phyloP scores from a whole-genome alignment of 2,329 filamentous ascomycete species.

The Chrysoporthe cubensis region DNA sequence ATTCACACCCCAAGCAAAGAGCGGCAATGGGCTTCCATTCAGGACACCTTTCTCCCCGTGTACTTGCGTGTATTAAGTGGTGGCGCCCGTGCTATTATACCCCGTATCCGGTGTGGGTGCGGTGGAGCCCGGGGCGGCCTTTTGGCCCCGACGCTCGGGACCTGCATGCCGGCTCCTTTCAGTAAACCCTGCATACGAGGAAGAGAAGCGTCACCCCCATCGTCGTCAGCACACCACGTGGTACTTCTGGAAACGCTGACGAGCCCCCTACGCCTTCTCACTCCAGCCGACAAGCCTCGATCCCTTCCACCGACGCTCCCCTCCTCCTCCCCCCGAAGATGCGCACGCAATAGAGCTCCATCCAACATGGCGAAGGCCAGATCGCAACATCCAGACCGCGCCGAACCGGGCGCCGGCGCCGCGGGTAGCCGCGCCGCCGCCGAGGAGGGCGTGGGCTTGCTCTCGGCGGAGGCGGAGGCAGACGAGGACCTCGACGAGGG shows the following conservation, averaged over 20 bases:
- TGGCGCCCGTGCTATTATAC: constrained; percentile 2
- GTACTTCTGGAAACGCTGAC: constrained; percentile 10
- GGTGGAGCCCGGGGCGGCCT: constrained; percentile 9
- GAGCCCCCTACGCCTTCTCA: not conserved
- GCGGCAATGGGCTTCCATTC: constrained; percentile 16
- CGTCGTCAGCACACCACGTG: constrained; percentile 6
- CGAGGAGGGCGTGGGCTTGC: constrained; percentile 34
- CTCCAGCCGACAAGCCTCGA: not conserved
- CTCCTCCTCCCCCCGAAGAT: constrained; percentile 31
- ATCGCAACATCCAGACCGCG: constrained; percentile 31
- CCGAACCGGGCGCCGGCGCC: constrained; percentile 16
- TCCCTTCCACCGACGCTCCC: not conserved
- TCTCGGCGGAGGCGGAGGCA: constrained; percentile 31
- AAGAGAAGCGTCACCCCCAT: not conserved
- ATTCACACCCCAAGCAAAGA: constrained; percentile 3
- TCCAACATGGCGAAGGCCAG: constrained; percentile 36
- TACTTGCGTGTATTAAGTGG: not conserved
- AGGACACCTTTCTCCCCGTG: not conserved
- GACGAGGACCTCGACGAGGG: constrained; percentile 24
- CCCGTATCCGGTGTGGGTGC: constrained; percentile 13
- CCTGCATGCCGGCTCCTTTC: constrained; percentile 7
- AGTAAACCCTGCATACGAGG: not conserved
- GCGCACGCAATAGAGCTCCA: constrained; percentile 33
- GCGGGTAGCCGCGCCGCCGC: constrained; percentile 25
- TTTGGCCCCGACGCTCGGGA: constrained; percentile 6